Evolutionary conservation across 306 rosid genomes (phyloP).

Genomic region (Malus orientalis): DNA sequence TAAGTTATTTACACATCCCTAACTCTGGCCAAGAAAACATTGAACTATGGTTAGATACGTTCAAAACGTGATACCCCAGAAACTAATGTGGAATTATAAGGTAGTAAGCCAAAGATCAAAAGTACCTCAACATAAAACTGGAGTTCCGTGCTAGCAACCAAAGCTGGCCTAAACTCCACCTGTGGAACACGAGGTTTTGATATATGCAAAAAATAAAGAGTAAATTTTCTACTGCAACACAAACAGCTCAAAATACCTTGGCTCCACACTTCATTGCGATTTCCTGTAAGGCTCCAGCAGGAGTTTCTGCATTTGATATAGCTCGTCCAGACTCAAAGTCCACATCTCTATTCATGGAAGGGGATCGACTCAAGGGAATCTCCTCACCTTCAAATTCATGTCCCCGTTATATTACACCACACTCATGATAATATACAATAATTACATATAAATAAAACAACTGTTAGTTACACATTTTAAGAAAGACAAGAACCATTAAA

Average conservation of each 20-base stretch:
- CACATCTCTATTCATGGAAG: constrained; percentile 63
- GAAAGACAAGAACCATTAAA: neutral
- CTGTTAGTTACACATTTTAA: neutral
- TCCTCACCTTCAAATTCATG: constrained; percentile 60
- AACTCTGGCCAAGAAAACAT: neutral
- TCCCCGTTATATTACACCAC: neutral
- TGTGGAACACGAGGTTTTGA: constrained; percentile 8
- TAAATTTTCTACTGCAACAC: constrained; percentile 8
- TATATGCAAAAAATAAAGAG: constrained; percentile 5
- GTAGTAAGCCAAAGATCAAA: constrained; percentile 1
- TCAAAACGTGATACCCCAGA: neutral
- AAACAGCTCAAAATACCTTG: constrained; percentile 44
- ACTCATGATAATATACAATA: constrained; percentile 15
- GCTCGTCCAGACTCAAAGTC: constrained; percentile 65
- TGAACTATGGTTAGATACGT: neutral
- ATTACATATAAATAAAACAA: neutral
- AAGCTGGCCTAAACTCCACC: constrained; percentile 72
- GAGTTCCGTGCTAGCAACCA: constrained; percentile 61
- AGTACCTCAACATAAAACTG: constrained; percentile 80
- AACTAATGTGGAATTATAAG: constrained; percentile 8
- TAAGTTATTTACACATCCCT: neutral
- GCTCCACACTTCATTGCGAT: constrained; percentile 92
- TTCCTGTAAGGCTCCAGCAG: constrained; percentile 61
- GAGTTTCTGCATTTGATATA: constrained; percentile 45
- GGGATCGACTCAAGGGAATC: constrained; percentile 49